Evolutionary conservation across 805 yeast genomes (phyloP).

Genomic region (Diddensiella santjacobensis): DNA sequence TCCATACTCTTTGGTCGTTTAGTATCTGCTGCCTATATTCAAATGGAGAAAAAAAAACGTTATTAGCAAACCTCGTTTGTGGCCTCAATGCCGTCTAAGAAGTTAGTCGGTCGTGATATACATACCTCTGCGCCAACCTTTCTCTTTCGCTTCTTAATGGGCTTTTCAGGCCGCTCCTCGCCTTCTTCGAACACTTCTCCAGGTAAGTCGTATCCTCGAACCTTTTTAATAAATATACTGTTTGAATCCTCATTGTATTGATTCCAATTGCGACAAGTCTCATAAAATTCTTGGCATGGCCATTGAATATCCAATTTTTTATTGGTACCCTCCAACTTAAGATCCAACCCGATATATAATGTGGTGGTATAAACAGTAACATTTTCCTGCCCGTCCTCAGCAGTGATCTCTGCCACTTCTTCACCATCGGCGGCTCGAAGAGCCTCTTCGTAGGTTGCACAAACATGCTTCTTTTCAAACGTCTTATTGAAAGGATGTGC

Average conservation of each 20-base stretch:
- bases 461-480: conserved; percentile 53
- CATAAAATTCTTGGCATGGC: conserved; percentile 87
- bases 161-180: conserved; percentile 70
- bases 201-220: conserved; percentile 72
- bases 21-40: conserved; percentile 3
- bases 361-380: conserved; percentile 58
- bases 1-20: conserved; percentile 16
- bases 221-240: conserved; percentile 64
- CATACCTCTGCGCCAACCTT: conserved; percentile 13
- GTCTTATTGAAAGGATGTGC: conserved; percentile 91
- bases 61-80: background rate
- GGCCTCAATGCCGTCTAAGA: background rate
- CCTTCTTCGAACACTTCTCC: conserved; percentile 76
- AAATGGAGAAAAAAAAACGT: background rate
- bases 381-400: conserved; percentile 30
- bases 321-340: conserved; percentile 47
- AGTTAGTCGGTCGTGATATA: background rate
- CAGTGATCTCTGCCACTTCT: conserved; percentile 46
- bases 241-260: conserved; percentile 59
- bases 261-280: conserved; percentile 69
- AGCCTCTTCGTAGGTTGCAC: conserved; percentile 51
- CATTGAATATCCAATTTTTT: conserved; percentile 68
- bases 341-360: conserved; percentile 72
- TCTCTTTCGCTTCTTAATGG: conserved; percentile 49
- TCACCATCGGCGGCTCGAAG: conserved; percentile 56